Evolutionary conservation across 23 red algal species (phyloP).

Genomic region (Gracilaria caudata): DNA sequence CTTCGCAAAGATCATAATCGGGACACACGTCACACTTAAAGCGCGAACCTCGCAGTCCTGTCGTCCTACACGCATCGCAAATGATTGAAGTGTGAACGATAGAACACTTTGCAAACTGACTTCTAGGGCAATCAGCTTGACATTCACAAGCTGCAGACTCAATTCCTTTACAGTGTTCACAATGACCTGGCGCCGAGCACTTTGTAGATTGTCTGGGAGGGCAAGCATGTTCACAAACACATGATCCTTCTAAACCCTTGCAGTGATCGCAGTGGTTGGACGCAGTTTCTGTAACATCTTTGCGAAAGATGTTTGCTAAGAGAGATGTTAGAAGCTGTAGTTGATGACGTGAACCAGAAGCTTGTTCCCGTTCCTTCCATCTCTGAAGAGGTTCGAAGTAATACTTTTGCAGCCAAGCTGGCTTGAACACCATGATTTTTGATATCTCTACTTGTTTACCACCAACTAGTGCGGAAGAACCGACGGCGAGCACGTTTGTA

Average conservation of each 20-base stretch:
- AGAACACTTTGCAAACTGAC: background rate
- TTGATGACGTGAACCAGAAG: background rate
- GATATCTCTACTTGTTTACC: conserved; percentile 18
- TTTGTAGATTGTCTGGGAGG: background rate
- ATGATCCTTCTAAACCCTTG: background rate
- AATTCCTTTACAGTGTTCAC: conserved; percentile 1
- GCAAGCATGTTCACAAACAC: background rate
- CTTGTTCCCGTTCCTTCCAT: background rate
- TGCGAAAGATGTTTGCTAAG: background rate
- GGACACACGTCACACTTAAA: conserved; percentile 6
- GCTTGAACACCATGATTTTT: conserved; percentile 12
- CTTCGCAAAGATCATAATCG: conserved; percentile 31
- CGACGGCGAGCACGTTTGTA: conserved; percentile 4
- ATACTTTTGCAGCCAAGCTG: background rate
- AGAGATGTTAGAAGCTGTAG: background rate
- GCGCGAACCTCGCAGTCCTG: background rate
- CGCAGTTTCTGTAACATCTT: background rate
- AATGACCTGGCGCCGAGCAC: background rate
- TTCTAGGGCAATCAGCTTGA: background rate
- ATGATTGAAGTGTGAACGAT: background rate
- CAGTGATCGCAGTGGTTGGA: conserved; percentile 24
- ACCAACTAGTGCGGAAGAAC: conserved; percentile 1
- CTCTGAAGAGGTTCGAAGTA: background rate
- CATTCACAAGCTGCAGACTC: background rate
- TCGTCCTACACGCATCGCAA: conserved; percentile 1